Base-by-base conservation (phyloP, 805 yeast genomes). In the Candida montana region DNA sequence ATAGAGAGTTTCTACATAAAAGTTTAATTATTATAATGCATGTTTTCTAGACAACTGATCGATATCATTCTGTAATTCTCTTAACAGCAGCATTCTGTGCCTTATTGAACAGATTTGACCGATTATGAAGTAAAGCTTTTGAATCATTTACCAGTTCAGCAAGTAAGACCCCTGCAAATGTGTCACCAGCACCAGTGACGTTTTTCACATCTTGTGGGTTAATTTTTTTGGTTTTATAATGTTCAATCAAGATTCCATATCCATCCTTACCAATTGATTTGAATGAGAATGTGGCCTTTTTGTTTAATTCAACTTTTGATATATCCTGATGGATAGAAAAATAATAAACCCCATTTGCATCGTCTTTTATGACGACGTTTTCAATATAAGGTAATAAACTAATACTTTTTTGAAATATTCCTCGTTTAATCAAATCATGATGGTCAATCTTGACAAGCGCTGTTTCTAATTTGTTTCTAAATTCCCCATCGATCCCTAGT, bases 121-220 rank as follows among this genome's bases (percentile, higher is more conserved):
- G 15, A 7, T 33, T 21, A 4, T 41, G 21, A 5, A 30, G 24
- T 17, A 53, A 38, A 6, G 28, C 34, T 8, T 33, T 39, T 2
- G 33, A 33, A 33, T 48, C 35, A 1, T 26, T 15, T 4, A 44
- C 34, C 2, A 54, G 28, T 13, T 30, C 45, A 11, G 37, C 39
- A 11, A 77, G 57, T 18, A 88, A 48, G 21, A 71, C 76, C 30
- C 96, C 96, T 23, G 79, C 71, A 33, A 88, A 67, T 0, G 93
- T 72, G 59, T 88, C 96, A 10, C 96, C 96, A 1, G 95, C 95
- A 2, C 96, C 96, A 9, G 91, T 86, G 26, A 84, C 95, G 50
- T 81, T 85, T 23, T 61, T 62, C 11, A 83, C 69, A 0, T 59
- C 54, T 3, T 65, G 55, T 0, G 33, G 18, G 9, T 74, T 67